Conservation (phyloP, 73 alveolate species). For the Paramecium biaurelia region DNA sequence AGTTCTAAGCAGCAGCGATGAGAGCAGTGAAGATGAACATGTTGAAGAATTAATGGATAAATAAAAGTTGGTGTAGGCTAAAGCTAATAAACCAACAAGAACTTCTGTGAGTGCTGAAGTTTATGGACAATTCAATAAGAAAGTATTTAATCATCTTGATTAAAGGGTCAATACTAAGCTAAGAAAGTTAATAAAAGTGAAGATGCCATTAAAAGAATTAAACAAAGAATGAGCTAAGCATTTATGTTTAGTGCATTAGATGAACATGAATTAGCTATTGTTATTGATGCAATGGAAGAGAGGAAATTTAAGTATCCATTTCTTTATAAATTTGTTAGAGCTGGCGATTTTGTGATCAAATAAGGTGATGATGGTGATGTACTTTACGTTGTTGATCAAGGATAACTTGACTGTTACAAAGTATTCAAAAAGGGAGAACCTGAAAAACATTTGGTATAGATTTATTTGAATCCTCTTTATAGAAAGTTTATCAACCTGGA, state of each 20-base stretch:
- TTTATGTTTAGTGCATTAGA: conserved; percentile 90
- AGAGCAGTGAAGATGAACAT: conserved; percentile 56
- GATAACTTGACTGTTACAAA: conserved; percentile 68
- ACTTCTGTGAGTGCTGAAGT: conserved; percentile 98
- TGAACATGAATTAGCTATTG: conserved; percentile 85
- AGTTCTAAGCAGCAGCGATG: conserved; percentile 54
- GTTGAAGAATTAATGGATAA: conserved; percentile 57
- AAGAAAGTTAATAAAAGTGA: conserved; percentile 79
- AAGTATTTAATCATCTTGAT: conserved; percentile 59
- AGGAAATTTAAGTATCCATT: conserved; percentile 66
- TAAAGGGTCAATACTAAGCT: conserved; percentile 76
- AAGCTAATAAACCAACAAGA: conserved; percentile 67
- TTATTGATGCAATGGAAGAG: conserved; percentile 95
- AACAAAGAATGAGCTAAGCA: conserved; percentile 81
- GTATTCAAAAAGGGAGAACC: conserved; percentile 63
- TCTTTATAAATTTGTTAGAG: not conserved
- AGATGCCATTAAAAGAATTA: conserved; percentile 79
- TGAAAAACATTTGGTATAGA: conserved; percentile 44
- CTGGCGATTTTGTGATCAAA: conserved; percentile 65
- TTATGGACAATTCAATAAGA: conserved; percentile 94
- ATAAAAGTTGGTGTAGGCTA: conserved; percentile 24
- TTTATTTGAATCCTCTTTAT: not conserved
- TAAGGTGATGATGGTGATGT: conserved; percentile 85
- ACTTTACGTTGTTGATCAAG: conserved; percentile 79
- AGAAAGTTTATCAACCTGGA: conserved; percentile 84